A percentile compares a stretch with the other conserved stretches of the same genome.
Conservation (phyloP, 1,139 yeast species). For the Zygoascus sp. region DNA sequence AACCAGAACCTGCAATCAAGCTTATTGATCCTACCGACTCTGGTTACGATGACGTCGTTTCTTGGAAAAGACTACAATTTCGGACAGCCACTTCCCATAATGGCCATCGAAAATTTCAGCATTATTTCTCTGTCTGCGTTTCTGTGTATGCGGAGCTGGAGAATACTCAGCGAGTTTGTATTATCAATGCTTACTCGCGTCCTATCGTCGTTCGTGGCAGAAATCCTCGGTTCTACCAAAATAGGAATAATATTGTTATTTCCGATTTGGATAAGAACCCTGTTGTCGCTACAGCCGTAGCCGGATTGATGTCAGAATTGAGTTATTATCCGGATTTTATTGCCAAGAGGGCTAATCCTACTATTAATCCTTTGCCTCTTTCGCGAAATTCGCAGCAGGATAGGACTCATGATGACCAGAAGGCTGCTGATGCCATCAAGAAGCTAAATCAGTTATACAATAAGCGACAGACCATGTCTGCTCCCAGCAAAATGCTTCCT, state of each 20-base stretch:
- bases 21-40: constrained; percentile 28
- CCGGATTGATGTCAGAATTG: background rate
- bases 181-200: constrained; percentile 32
- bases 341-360: constrained; percentile 1
- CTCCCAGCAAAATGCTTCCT: background rate
- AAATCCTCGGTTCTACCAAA: constrained; percentile 59
- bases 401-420: background rate
- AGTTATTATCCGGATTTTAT: constrained; percentile 4
- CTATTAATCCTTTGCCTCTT: background rate
- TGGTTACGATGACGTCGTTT: constrained; percentile 29
- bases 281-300: constrained; percentile 4
- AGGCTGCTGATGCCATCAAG: background rate
- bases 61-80: constrained; percentile 47
- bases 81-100: constrained; percentile 62
- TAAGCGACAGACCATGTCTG: background rate
- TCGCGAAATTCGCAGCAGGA: background rate
- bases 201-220: constrained; percentile 64
- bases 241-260: constrained; percentile 46
- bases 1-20: constrained; percentile 28
- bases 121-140: constrained; percentile 50
- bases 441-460: background rate
- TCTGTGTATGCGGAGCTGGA: constrained; percentile 39
- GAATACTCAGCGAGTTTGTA: constrained; percentile 29
- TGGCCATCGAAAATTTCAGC: constrained; percentile 53
- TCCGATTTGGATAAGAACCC: constrained; percentile 5